These are phyloP conservation scores for Cronartium quercuum DNA, from an alignment of 1,284 basidiomycete genomes.

Conservation along the genomic window DNA sequence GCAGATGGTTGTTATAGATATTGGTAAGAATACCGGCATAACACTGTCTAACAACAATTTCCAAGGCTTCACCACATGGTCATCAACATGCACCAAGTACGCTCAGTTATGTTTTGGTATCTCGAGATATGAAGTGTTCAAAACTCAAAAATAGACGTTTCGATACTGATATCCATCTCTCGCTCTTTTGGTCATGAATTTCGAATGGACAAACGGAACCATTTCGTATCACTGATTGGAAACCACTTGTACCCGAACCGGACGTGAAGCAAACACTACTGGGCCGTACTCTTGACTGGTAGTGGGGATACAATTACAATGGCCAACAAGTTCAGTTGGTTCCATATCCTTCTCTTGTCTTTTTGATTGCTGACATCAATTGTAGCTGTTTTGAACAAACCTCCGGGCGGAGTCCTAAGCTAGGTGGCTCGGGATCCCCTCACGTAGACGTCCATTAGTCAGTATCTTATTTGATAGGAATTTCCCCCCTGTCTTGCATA, in stretches of 20 bases:
- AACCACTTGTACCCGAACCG: too few relatives aligned
- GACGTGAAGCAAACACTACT: constrained; percentile 35
- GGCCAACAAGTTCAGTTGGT: constrained; percentile 30
- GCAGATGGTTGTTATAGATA: constrained; percentile 27
- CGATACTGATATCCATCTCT: too few relatives aligned
- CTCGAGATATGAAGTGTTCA: too few relatives aligned
- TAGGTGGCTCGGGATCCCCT: neutral
- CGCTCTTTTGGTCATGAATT: neutral
- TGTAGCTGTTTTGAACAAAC: constrained; percentile 27
- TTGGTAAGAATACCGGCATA: neutral
- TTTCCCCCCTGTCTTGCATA: neutral
- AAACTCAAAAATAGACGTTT: too few relatives aligned
- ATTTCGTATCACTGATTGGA: neutral
- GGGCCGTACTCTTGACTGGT: constrained; percentile 16
- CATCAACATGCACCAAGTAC: constrained; percentile 15
- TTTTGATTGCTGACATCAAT: neutral
- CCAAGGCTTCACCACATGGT: constrained; percentile 22
- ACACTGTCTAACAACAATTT: constrained; percentile 26
- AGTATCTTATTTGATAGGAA: neutral
- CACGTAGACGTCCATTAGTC: constrained; percentile 25
- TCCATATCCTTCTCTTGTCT: neutral
- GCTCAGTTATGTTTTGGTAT: too few relatives aligned
- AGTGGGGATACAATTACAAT: constrained; percentile 20
- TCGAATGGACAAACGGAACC: neutral
- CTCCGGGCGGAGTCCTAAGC: constrained; percentile 24